A percentile compares a stretch with the other conserved stretches of the same genome.
These are phyloP conservation scores for Solanum arcanum DNA, from an alignment of 257 asterid genomes.

Conservation along the genomic window DNA sequence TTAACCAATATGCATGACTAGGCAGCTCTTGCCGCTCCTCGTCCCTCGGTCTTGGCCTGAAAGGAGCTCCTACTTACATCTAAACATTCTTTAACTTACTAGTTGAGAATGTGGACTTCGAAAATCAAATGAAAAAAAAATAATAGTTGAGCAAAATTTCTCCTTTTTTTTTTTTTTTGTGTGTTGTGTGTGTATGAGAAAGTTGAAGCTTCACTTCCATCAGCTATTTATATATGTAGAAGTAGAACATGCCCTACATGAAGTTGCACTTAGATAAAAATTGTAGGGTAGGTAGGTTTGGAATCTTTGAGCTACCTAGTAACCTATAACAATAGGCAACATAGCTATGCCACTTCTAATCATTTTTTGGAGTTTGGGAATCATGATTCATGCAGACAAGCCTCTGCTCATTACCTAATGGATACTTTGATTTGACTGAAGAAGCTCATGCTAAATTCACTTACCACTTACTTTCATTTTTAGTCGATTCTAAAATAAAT, in stretches of 20 bases:
- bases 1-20: constrained; percentile 48
- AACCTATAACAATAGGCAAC: not conserved
- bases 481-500: too few species aligned
- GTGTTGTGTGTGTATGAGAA: not conserved
- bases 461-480: not conserved
- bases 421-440: not conserved
- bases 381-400: not conserved
- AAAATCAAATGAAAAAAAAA: too few species aligned
- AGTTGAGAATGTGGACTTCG: too few species aligned
- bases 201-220: not conserved
- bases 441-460: not conserved
- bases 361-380: not conserved
- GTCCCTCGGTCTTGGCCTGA: constrained; percentile 38
- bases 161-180: not conserved
- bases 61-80: constrained; percentile 28
- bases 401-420: not conserved
- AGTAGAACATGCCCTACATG: not conserved
- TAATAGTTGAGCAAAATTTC: not conserved
- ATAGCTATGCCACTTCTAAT: not conserved
- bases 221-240: not conserved
- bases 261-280: not conserved
- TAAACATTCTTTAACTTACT: not conserved
- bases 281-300: not conserved
- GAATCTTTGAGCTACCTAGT: not conserved
- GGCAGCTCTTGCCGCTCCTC: constrained; percentile 45